Percentiles rank a stretch among this genome's conserved stretches.
phyloP scores from a whole-genome alignment of 495 filamentous ascomycete species.

The Penicillium goetzii region DNA sequence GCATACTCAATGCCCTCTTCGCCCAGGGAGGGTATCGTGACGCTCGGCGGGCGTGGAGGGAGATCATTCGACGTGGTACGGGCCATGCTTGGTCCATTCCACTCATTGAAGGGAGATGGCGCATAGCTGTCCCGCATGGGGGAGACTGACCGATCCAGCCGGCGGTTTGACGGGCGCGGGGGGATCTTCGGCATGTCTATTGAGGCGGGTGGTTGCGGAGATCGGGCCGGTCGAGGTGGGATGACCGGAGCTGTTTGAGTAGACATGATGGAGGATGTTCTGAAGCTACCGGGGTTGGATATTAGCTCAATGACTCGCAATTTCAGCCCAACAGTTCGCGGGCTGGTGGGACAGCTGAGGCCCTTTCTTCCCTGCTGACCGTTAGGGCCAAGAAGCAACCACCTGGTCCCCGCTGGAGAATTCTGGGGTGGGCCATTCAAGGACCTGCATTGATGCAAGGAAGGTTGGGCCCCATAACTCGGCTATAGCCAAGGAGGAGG shows the following conservation, averaged over 20 bases:
- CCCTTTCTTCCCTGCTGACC: constrained; percentile 6
- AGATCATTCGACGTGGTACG: constrained; percentile 54
- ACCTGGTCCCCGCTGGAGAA: background rate
- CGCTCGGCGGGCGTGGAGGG: constrained; percentile 69
- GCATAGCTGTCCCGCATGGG: constrained; percentile 78
- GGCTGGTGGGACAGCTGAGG: constrained; percentile 16
- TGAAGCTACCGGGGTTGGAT: constrained; percentile 24
- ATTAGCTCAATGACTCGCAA: constrained; percentile 22
- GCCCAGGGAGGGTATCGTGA: constrained; percentile 80
- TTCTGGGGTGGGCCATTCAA: constrained; percentile 11
- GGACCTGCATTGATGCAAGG: constrained; percentile 26
- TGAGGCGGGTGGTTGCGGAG: constrained; percentile 45
- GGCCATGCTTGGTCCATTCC: constrained; percentile 47
- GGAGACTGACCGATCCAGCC: constrained; percentile 75
- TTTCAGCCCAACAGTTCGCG: constrained; percentile 18
- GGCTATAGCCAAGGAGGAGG: constrained; percentile 16
- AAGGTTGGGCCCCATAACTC: background rate
- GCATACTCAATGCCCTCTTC: constrained; percentile 91
- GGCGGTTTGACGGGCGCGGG: constrained; percentile 68
- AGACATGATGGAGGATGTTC: constrained; percentile 43
- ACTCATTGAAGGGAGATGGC: constrained; percentile 83
- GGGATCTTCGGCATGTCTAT: constrained; percentile 58
- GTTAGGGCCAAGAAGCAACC: background rate
- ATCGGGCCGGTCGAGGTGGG: constrained; percentile 56
- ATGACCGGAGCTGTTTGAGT: constrained; percentile 49